Evolutionary conservation across 208 protist species (phyloP), one percentile per base, ranked within the genome.

Genomic region (Crithidia fasciculata): DNA sequence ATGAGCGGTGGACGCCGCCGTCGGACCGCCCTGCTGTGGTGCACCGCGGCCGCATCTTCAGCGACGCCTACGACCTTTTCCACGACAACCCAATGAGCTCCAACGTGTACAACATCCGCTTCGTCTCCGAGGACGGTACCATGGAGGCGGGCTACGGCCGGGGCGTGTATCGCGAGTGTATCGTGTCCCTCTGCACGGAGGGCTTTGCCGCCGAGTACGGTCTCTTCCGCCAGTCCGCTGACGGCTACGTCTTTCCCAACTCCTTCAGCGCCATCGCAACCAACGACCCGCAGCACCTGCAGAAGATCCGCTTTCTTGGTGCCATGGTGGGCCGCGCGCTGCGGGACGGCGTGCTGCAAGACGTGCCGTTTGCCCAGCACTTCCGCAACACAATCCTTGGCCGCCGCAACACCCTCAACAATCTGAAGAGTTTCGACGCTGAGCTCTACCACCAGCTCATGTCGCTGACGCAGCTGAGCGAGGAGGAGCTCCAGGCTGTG

Each of bases 111-210:
- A 37, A 63, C 67, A 86, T 97, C 69, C 87, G 91, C 75, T 89
- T 93, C 65, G 58, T 63, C 52, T 74, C 61, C 70, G 63, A 80
- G 56, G 66, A 81, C 74, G 72, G 76, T 43, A 52, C 66, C 12
- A 41, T 91, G 40, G 95, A 98, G 80, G 82, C 82, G 9, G 96
- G 96, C 65, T 96, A 97, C 72, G 96, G 96, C 52, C 81, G 90
- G 12, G 96, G 96, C 40, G 92, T 98, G 39, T 97, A 97, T 71
- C 95, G 93, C 28, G 95, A 98, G 73, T 96, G 95, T 58, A 82
- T 98, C 45, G 78, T 86, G 7, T 80, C 80, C 54, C 70, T 98
- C 8, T 92, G 90, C 58, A 85, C 79, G 55, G 85, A 95, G 47
- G 94, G 92, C 28, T 97, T 98, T 76, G 81, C 83, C 0, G 70